phyloP scores from a whole-genome alignment of 2,329 filamentous ascomycete genomes.

The Diaporthe ampelina region DNA sequence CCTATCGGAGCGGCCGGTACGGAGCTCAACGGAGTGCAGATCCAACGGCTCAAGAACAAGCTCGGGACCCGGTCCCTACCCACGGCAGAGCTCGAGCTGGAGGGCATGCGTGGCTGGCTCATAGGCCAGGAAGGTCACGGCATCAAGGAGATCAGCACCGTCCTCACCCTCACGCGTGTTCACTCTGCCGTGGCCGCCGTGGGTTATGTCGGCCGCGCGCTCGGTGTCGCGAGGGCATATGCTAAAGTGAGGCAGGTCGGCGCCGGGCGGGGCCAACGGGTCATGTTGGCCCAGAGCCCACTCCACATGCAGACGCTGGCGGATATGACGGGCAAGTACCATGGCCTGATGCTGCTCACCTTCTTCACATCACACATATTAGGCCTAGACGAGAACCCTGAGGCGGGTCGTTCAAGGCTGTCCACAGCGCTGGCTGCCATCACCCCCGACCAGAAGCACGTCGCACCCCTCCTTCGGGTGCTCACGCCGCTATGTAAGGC shows the following conservation, averaged over 20 bases:
- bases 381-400: conserved; percentile 62
- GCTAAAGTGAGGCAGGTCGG: conserved; percentile 69
- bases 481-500: conserved; percentile 74
- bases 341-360: conserved; percentile 67
- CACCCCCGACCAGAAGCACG: conserved; percentile 51
- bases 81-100: conserved; percentile 79
- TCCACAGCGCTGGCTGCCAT: conserved; percentile 46
- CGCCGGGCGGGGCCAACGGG: conserved; percentile 58
- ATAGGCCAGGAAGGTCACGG: conserved; percentile 77
- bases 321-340: conserved; percentile 67
- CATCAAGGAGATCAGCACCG: conserved; percentile 75
- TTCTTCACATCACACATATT: conserved; percentile 68
- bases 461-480: conserved; percentile 64
- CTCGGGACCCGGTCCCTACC: conserved; percentile 78
- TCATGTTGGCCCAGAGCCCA: conserved; percentile 64
- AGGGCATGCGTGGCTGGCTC: conserved; percentile 74
- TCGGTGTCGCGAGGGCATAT: conserved; percentile 71
- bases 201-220: conserved; percentile 67
- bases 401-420: conserved; percentile 44
- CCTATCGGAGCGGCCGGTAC: conserved; percentile 47
- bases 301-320: conserved; percentile 73
- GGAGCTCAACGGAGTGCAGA: conserved; percentile 75
- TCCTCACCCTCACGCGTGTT: conserved; percentile 77
- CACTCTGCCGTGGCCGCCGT: conserved; percentile 68
- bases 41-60: conserved; percentile 80